phyloP scores from a whole-genome alignment of 176 grass and related monocot genomes.

The Carex pumila region DNA sequence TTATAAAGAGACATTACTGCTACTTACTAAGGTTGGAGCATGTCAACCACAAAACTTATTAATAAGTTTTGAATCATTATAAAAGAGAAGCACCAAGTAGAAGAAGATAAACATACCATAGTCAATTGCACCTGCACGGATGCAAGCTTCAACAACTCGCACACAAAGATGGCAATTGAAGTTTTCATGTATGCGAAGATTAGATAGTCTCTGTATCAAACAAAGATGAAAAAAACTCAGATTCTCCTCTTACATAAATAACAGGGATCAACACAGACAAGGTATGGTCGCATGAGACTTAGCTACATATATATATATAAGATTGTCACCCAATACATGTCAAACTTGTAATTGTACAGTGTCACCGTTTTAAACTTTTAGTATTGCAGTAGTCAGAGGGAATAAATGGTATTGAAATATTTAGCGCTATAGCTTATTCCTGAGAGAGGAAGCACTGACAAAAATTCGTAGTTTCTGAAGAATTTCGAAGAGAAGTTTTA shows the following conservation, averaged over 20 bases:
- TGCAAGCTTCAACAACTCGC: conserved; percentile 81
- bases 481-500: conserved; percentile 78
- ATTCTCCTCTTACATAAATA: conserved; percentile 7
- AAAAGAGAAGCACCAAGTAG: neutral
- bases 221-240: neutral
- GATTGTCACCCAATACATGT: neutral
- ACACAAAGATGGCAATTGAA: conserved; percentile 97
- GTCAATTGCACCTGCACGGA: conserved; percentile 53
- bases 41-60: neutral
- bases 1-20: neutral
- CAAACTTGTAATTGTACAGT: neutral
- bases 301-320: neutral
- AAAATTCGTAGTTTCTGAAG: conserved; percentile 85
- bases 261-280: conserved; percentile 14
- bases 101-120: conserved; percentile 52
- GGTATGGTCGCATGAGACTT: neutral
- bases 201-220: conserved; percentile 67
- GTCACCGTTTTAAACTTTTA: neutral
- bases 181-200: conserved; percentile 85
- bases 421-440: neutral
- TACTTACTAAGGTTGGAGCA: neutral
- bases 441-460: conserved; percentile 38
- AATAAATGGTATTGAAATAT: neutral
- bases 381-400: neutral
- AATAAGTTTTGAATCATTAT: neutral